These are phyloP conservation scores for Strigomonas galati DNA, from an alignment of 208 protist genomes.

Conservation along the genomic window DNA sequence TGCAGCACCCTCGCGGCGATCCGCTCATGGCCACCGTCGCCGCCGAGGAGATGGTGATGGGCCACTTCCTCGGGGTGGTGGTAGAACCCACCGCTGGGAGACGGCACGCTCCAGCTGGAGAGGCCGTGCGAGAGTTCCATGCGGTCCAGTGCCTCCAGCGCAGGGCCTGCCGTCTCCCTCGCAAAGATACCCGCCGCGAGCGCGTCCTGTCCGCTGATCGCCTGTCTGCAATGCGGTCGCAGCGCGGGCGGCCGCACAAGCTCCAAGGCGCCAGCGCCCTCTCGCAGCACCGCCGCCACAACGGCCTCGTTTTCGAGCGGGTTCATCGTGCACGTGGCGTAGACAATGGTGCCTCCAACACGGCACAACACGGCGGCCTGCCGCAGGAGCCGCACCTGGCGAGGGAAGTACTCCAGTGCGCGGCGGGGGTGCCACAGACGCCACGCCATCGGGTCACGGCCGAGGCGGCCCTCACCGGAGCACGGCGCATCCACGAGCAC, in stretches of 20 bases:
- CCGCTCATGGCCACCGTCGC: slow-evolving; percentile 13
- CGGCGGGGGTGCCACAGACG: slow-evolving; percentile 75
- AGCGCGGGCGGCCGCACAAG: slow-evolving; percentile 34
- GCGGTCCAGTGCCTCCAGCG: slow-evolving; percentile 5
- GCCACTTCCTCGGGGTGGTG: slow-evolving; percentile 31
- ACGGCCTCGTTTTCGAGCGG: slow-evolving; percentile 97
- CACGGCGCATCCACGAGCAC: slow-evolving; percentile 94
- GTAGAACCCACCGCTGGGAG: slow-evolving; percentile 51
- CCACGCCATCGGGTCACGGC: slow-evolving; percentile 70
- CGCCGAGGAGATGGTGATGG: no score
- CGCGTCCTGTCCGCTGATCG: neutral
- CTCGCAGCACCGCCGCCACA: slow-evolving; percentile 70
- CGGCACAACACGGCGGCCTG: slow-evolving; percentile 58
- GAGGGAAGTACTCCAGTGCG: slow-evolving; percentile 52
- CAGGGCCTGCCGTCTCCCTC: no score
- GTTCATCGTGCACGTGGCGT: slow-evolving; percentile 96
- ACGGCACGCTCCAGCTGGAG: slow-evolving; percentile 58
- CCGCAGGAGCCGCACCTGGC: slow-evolving; percentile 74
- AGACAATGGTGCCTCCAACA: slow-evolving; percentile 88
- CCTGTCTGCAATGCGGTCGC: neutral
- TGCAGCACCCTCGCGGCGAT: neutral
- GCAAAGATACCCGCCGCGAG: neutral
- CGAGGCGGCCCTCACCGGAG: slow-evolving; percentile 92
- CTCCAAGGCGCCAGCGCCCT: slow-evolving; percentile 31
- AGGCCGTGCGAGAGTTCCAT: slow-evolving; percentile 40